These are phyloP conservation scores for Aureobasidium sp. DNA, from an alignment of 2,329 filamentous ascomycete genomes.

Conservation along the genomic window DNA sequence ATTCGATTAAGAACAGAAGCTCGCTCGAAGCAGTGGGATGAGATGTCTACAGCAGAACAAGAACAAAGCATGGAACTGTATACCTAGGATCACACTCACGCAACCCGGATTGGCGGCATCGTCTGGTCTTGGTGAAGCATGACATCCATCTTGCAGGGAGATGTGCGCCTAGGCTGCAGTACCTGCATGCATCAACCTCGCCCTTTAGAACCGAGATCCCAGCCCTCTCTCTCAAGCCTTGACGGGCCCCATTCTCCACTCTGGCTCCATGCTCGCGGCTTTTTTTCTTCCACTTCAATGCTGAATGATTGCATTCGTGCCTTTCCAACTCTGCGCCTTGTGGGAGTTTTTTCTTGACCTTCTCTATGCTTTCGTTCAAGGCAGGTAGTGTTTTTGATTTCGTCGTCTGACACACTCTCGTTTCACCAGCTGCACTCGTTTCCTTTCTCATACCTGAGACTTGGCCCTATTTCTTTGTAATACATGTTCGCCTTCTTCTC, in stretches of 20 bases:
- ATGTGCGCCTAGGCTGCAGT: constrained; percentile 12
- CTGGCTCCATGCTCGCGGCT: constrained; percentile 11
- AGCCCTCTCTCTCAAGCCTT: constrained; percentile 12
- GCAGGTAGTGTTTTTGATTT: constrained; percentile 10
- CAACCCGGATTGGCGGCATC: constrained; percentile 6
- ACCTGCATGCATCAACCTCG: constrained; percentile 15
- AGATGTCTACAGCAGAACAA: not conserved
- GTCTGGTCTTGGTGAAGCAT: constrained; percentile 6
- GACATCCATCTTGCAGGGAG: constrained; percentile 14
- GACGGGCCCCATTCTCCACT: constrained; percentile 12
- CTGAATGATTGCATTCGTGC: not conserved
- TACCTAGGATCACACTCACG: not conserved
- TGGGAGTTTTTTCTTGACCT: not conserved
- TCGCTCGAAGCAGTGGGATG: not conserved
- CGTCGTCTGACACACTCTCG: constrained; percentile 14
- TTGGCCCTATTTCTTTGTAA: constrained; percentile 12
- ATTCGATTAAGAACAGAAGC: not conserved
- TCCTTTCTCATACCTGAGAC: constrained; percentile 12
- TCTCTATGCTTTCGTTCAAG: constrained; percentile 11
- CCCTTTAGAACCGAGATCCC: constrained; percentile 12
- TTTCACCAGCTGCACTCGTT: constrained; percentile 15
- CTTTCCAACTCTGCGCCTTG: not conserved
- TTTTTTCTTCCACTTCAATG: constrained; percentile 1
- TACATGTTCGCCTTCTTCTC: constrained; percentile 15
- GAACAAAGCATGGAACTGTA: not conserved